phyloP scores from a whole-genome alignment of 371 early-diverging fungal genomes.

The Mortierella sp. region DNA sequence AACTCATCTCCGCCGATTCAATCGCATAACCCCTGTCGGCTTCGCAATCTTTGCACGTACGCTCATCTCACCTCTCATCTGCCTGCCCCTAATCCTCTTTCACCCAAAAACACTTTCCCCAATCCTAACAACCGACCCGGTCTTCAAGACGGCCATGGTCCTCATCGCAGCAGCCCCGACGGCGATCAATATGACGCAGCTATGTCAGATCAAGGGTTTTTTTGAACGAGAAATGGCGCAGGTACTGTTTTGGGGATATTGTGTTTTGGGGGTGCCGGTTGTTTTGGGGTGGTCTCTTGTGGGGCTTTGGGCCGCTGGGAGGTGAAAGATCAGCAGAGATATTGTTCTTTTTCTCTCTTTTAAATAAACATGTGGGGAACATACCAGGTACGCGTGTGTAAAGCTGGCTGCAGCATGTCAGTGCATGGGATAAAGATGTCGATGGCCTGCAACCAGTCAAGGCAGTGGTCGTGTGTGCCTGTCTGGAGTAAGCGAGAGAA shows the following conservation, averaged over 20 bases:
- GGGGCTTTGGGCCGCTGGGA: conserved; percentile 57
- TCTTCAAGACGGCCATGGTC: conserved; percentile 64
- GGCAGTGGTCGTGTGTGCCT: too few species aligned
- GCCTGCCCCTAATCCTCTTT: conserved; percentile 60
- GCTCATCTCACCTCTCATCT: conserved; percentile 62
- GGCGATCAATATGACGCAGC: conserved; percentile 70
- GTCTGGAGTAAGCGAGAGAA: too few species aligned
- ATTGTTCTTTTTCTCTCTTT: too few species aligned
- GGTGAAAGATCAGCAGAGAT: neutral
- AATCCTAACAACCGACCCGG: conserved; percentile 63
- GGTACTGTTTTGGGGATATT: conserved; percentile 72
- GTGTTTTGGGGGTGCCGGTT: conserved; percentile 67
- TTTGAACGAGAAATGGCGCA: conserved; percentile 73
- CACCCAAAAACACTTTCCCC: conserved; percentile 58
- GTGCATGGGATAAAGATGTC: too few species aligned
- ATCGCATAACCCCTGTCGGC: conserved; percentile 55
- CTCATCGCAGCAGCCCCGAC: conserved; percentile 69
- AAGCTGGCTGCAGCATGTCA: too few species aligned
- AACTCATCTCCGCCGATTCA: conserved; percentile 24
- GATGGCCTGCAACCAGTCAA: too few species aligned
- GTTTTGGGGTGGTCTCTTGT: conserved; percentile 65
- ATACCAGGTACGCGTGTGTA: too few species aligned
- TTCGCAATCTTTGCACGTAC: conserved; percentile 61
- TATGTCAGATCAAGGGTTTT: conserved; percentile 67
- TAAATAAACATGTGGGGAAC: too few species aligned